Conservation (phyloP, 371 early-diverging fungal species). For the Syncephalastrum sp. region DNA sequence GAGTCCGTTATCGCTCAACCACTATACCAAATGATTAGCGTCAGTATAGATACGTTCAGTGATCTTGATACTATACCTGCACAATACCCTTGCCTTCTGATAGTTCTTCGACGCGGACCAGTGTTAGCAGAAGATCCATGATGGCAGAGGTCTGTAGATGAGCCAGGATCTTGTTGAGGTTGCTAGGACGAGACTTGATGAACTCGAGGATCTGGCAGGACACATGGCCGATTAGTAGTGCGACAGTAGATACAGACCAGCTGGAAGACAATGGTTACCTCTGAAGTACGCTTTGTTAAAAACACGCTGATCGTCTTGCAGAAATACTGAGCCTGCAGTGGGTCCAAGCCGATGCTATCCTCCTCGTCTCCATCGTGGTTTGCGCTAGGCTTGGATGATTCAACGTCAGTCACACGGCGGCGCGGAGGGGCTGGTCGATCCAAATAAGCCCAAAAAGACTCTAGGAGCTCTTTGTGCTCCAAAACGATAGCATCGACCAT, state of each 20-base stretch:
- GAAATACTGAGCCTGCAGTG: slow-evolving; percentile 84
- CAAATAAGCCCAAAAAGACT: slow-evolving; percentile 79
- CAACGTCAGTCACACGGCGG: slow-evolving; percentile 9
- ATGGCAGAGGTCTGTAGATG: slow-evolving; percentile 87
- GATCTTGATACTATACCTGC: slow-evolving; percentile 42
- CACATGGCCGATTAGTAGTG: slow-evolving; percentile 9
- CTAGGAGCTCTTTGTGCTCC: slow-evolving; percentile 68
- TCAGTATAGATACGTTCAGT: neutral
- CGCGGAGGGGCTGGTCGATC: slow-evolving; percentile 63
- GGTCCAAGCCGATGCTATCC: slow-evolving; percentile 45
- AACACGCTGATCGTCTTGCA: slow-evolving; percentile 84
- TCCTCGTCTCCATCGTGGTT: slow-evolving; percentile 12
- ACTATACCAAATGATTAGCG: slow-evolving; percentile 38
- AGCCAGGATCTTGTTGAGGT: slow-evolving; percentile 58
- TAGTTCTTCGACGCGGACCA: slow-evolving; percentile 89
- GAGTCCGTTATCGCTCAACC: slow-evolving; percentile 83
- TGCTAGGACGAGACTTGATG: slow-evolving; percentile 62
- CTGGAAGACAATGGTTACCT: slow-evolving; percentile 42
- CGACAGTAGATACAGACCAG: neutral
- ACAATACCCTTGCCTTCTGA: slow-evolving; percentile 81
- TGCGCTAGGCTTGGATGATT: neutral
- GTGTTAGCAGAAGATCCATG: slow-evolving; percentile 87
- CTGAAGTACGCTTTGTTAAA: slow-evolving; percentile 78
- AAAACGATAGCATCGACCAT: slow-evolving; percentile 72
- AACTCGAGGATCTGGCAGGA: slow-evolving; percentile 59